Base-by-base conservation (phyloP, 169 alveolate genomes). In the Plasmodium malariae region DNA sequence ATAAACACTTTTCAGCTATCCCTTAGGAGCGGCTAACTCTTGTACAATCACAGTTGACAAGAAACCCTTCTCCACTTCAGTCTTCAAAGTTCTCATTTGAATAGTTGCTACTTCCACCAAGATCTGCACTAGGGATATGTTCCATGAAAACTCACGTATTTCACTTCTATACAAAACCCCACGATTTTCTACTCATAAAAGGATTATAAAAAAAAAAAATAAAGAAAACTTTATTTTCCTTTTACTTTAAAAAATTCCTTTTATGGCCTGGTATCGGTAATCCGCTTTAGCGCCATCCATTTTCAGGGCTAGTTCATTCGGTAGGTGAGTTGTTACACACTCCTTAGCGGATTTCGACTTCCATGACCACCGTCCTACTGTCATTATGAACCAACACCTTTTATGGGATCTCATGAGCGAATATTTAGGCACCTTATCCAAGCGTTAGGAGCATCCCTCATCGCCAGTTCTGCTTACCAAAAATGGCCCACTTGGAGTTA, bases 21-120 rank as follows among this genome's bases (percentile, higher is more conserved):
- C 87, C 96, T 95, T 95, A 96, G 97, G 98, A 94, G 92, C 97
- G 98, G 94, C 97, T 95, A 94, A 95, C 97, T 97, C 96, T 93
- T 94, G 97, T 92, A 95, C 98, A 95, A 95, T 65, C 94, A 95
- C 97, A 93, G 97, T 95, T 94, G 95, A 78, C 97, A 90, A 94
- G 97, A 97, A 95, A 96, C 95, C 98, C 98, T 97, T 96, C 97
- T 95, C 98, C 97, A 95, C 97, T 94, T 96, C 97, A 95, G 97
- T 93, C 98, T 96, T 95, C 98, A 96, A 96, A 94, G 97, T 94
- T 96, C 96, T 95, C 98, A 94, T 92, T 94, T 94, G 97, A 96
- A 96, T 96, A 95, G 68, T 96, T 95, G 97, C 97, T 97, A 97
- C 97, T 94, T 94, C 97, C 97, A 95, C 98, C 98, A 97, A 95